A percentile compares a stretch with the other conserved stretches of the same genome.
Conservation (phyloP, 768 basidiomycete genomes). For the Phlebiopsis flavidoalba region DNA sequence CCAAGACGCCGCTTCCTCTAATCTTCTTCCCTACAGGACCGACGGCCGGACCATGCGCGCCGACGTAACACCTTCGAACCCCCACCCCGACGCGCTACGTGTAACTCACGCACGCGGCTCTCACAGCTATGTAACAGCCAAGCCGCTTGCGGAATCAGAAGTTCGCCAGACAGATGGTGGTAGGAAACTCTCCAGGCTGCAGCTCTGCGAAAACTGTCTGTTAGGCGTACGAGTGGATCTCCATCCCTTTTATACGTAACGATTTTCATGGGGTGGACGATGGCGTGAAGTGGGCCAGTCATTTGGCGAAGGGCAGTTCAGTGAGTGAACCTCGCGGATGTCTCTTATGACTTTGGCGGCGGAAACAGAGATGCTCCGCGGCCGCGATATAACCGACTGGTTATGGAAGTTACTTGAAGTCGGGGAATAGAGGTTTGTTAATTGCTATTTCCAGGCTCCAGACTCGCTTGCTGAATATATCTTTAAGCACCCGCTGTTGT, state of each 20-base stretch:
- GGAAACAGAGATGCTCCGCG: conserved; percentile 33
- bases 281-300: background rate
- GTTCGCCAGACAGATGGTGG: conserved; percentile 2
- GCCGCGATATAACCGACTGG: conserved; percentile 28
- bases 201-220: conserved; percentile 24
- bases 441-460: background rate
- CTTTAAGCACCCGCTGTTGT: background rate
- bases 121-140: conserved; percentile 41
- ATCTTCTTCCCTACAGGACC: conserved; percentile 31
- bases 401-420: conserved; percentile 26
- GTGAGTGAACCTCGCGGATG: background rate
- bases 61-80: conserved; percentile 39
- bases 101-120: conserved; percentile 32
- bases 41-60: conserved; percentile 32
- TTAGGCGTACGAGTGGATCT: conserved; percentile 29
- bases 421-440: conserved; percentile 25
- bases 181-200: background rate
- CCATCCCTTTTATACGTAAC: conserved; percentile 32
- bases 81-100: too few species aligned
- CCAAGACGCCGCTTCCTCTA: conserved; percentile 13
- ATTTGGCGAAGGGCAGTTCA: background rate
- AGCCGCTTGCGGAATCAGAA: conserved; percentile 31
- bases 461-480: background rate
- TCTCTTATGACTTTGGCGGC: conserved; percentile 31
- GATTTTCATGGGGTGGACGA: conserved; percentile 13